Evolutionary conservation across 768 basidiomycete species (phyloP).

Genomic region (Fomitopsis pulvina): DNA sequence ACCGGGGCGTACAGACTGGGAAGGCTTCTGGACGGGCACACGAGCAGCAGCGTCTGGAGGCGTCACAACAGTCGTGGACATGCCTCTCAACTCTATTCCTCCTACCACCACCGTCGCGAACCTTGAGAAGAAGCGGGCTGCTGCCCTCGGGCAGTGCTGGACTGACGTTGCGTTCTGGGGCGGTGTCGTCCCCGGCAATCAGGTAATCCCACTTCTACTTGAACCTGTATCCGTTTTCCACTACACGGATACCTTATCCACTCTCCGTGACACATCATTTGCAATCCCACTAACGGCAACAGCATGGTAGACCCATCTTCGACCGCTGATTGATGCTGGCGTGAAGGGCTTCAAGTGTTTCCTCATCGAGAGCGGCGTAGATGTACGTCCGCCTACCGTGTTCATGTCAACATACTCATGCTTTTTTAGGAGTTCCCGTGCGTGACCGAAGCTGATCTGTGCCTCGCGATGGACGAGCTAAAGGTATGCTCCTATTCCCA

Average conservation of each 20-base stretch:
- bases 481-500: constrained; percentile 40
- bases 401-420: constrained; percentile 2
- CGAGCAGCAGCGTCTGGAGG: constrained; percentile 88
- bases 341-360: constrained; percentile 99
- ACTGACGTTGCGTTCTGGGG: constrained; percentile 93
- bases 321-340: constrained; percentile 69
- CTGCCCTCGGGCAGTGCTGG: constrained; percentile 67
- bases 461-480: constrained; percentile 64
- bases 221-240: not conserved
- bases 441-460: constrained; percentile 65
- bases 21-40: constrained; percentile 91
- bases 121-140: constrained; percentile 61
- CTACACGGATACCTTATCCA: too few relatives aligned
- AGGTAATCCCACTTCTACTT: constrained; percentile 37
- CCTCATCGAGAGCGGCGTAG: constrained; percentile 91
- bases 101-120: constrained; percentile 85
- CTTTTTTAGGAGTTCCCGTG: constrained; percentile 80
- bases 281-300: constrained; percentile 6
- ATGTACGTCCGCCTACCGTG: constrained; percentile 40
- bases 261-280: not conserved
- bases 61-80: constrained; percentile 93
- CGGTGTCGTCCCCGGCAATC: constrained; percentile 89
- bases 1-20: constrained; percentile 91
- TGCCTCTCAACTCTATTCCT: constrained; percentile 97
- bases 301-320: constrained; percentile 53